Evolutionary conservation across 225 moss, liverwort and hornwort genomes (phyloP), one percentile per base, ranked within the genome.

Genomic region (Neckera pumila): DNA sequence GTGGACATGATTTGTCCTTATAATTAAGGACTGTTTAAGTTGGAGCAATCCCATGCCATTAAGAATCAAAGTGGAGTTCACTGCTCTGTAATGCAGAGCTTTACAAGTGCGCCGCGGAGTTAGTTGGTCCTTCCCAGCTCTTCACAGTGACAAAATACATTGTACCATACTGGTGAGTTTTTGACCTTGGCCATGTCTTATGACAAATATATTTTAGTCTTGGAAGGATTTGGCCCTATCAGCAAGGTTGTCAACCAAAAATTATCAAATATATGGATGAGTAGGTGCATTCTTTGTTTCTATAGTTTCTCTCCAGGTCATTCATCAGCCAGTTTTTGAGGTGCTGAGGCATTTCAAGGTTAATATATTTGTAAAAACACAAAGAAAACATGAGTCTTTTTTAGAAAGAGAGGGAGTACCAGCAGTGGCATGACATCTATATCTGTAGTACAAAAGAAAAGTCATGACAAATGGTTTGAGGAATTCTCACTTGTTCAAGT

Each of bases 91-190:
- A 36, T 88, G 86, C 95, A 96, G 96, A 95, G 49, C 89, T 95
- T 56, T 97, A 96, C 87, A 96, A 97, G 88, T 96, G 96, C 40
- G 89, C 90, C 3, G 92, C 95, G 7, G 92, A 96, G 53, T 82
- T 95, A 64, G 96, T 97, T 58, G 97, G 95, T 62, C 97, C 97
- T 18, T 84, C 95, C 36, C 93, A 97, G 76, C 92, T 97, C 71
- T 92, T 93, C 85, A 97, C 95, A 28, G 95, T 97, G 49, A 96
- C 94, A 81, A 89, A 87, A 38, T 67, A 88, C 54, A 96, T 97
- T 69, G 95, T 84, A n/a, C 95, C 95, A 33, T 97, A 97, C 59
- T 97, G 96, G 97, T 96, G 91, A 84, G 64, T 14, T 63, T 40
- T 7, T 18, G 19, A 79, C 19, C 18, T 58, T 0, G 3, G 14